phyloP scores from a whole-genome alignment of 1,139 yeast genomes.

The Scheffersomyces cryptocercus region DNA sequence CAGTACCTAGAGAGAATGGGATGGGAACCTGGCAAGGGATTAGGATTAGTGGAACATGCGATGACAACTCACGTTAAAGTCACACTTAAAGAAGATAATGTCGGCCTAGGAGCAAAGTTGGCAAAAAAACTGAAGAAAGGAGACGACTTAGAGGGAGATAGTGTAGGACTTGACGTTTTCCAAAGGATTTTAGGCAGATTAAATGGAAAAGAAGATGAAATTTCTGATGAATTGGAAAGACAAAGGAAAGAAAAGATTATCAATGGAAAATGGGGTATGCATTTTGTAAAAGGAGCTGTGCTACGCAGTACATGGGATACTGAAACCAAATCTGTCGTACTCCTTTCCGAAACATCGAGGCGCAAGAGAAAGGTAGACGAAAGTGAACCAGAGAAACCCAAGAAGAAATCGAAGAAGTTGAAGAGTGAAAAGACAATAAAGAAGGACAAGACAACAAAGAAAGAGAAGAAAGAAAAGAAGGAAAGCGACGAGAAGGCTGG shows the following conservation, averaged over 20 bases:
- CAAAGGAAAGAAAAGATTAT: slow-evolving; percentile 67
- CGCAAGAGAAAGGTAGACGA: slow-evolving; percentile 8
- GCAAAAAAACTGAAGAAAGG: slow-evolving; percentile 54
- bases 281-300: slow-evolving; percentile 82
- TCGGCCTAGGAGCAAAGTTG: slow-evolving; percentile 84
- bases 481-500: slow-evolving; percentile 25
- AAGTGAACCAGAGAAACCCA: slow-evolving; percentile 14
- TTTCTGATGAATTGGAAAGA: slow-evolving; percentile 60
- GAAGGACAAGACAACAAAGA: slow-evolving; percentile 24
- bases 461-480: slow-evolving; percentile 22
- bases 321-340: slow-evolving; percentile 41
- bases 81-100: slow-evolving; percentile 72
- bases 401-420: slow-evolving; percentile 28
- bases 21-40: slow-evolving; percentile 90
- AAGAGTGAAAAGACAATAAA: slow-evolving; percentile 25
- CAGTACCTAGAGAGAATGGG: slow-evolving; percentile 80
- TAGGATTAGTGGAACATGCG: slow-evolving; percentile 69
- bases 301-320: slow-evolving; percentile 83
- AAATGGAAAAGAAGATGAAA: slow-evolving; percentile 70
- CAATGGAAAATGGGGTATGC: slow-evolving; percentile 83
- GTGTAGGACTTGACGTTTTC: slow-evolving; percentile 90
- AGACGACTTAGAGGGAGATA: slow-evolving; percentile 72
- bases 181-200: slow-evolving; percentile 87
- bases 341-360: slow-evolving; percentile 2
- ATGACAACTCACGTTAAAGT: slow-evolving; percentile 82